Base-by-base conservation (phyloP, 2,329 filamentous ascomycete species). In the Aspergillus transmontanensis region DNA sequence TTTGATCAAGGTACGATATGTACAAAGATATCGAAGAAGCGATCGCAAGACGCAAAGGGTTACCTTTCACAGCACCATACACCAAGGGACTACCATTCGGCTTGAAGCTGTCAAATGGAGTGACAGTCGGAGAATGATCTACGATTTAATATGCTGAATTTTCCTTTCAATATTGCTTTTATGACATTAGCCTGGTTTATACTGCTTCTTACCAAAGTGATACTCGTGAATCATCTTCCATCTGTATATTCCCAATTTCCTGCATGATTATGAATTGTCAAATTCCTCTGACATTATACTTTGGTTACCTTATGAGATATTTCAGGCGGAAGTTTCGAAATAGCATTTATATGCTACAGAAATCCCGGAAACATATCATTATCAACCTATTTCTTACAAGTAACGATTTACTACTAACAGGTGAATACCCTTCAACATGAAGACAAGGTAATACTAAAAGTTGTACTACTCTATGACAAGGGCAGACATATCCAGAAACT, bases 1-100 rank as follows among this genome's bases (percentile, higher is more conserved):
- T 41, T 9, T 12, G 6, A 23, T 19, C 19, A 50, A 85, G 83
- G 16, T 88, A 88, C 65, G 84, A 88, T 68, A 86, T 88, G 84
- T 82, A 85, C 69, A 79, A 79, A 59, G 85, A 87, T 64, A 75
- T 87, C 10, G 83, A 85, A 60, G 82, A 86, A 72, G 78, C 78
- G 63, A 67, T 85, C 19, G 81, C 81, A 0, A 54, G 36, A 4
- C 66, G 68, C 63, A 66, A 63, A 6, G 72, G 71, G 3, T 43
- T 59, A 1, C 55, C 68, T 3, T 85, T 79, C 46, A 66, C 68
- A 0, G 78, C 73, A 9, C 78, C 76, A 41, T 85, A 76, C 48
- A 66, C 80, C 0, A 74, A 73, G 6, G 83, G 83, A 0, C 66
- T 85, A 21, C 83, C 83, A 0, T 57, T 84, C 9, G 83, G 83